Evolutionary conservation across 257 asterid genomes (phyloP), one percentile per base, ranked within the genome.

Genomic region (Scutellaria baicalensis): DNA sequence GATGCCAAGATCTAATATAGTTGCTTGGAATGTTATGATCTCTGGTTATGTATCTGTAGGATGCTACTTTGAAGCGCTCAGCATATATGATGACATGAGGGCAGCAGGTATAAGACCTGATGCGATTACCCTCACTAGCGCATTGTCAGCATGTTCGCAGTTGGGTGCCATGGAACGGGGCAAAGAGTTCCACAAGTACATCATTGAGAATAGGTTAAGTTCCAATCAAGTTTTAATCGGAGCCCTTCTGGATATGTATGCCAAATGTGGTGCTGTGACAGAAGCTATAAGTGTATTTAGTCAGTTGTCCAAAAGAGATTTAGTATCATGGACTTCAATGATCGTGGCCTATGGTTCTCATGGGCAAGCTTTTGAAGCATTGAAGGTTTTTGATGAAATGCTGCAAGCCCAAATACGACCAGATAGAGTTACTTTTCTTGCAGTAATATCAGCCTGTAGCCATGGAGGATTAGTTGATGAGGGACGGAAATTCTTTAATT

Each of bases 311-410:
- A 74, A 76, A 55, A 82, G 79, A 77, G 97, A 88, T 75, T 72
- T 86, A 76, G 90, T 90, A 16, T 86, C 96, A 0, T 83, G 96
- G 96, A 88, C 97, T 45, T 83, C 97, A 31, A 90, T 90, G 94
- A 83, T 88, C 2, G 85, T 79, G 7, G 97, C 97, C 39, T 86
- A 82, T 43, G 96, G 97, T 12, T 88, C 86, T 59, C 93, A 90
- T 33, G 90, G 97, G 35, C 91, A 68, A 82, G 90, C 89, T 45
- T 57, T 60, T 12, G 85, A 90, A 64, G 89, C 97, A 7, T 52
- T 85, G 75, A 78, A 79, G 40, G 80, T 86, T 35, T 90, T 90
- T 12, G 64, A 75, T 16, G 78, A 77, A 62, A 88, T 90, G 97
- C 81, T 86, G 17, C 81, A 64, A 52, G 58, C 82, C 8, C 69